phyloP scores from a whole-genome alignment of 306 rosid genomes.

The Citrullus amarus region DNA sequence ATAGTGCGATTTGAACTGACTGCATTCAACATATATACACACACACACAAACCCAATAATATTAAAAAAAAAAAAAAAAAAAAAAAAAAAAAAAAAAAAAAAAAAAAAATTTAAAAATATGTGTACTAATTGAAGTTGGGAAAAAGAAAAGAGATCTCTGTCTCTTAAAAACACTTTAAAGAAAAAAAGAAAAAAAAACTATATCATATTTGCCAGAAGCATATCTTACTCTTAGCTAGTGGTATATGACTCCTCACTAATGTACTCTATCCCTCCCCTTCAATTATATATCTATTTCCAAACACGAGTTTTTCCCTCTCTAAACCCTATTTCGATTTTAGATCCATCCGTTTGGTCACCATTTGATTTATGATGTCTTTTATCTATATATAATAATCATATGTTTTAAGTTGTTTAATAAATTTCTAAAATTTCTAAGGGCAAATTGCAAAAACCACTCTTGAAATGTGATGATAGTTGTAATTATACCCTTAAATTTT shows the following conservation, averaged over 20 bases:
- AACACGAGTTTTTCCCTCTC: neutral
- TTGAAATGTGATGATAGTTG: too few relatives aligned
- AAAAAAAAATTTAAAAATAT: neutral
- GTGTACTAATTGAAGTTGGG: neutral
- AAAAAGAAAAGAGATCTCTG: neutral
- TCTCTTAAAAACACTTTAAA: neutral
- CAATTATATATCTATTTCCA: neutral
- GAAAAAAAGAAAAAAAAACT: neutral
- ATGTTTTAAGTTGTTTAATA: too few relatives aligned
- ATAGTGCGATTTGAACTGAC: conserved; percentile 13
- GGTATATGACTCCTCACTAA: neutral
- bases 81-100: too few relatives aligned
- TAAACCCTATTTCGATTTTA: too few relatives aligned
- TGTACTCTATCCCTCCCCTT: neutral
- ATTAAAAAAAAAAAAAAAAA: too few relatives aligned
- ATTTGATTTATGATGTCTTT: too few relatives aligned
- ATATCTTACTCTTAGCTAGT: neutral
- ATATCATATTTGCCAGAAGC: neutral
- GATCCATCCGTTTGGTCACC: too few relatives aligned
- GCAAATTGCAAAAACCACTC: too few relatives aligned
- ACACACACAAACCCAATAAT: too few relatives aligned
- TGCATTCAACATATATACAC: neutral
- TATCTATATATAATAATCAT: too few relatives aligned
- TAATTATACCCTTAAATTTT: too few relatives aligned
- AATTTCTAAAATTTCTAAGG: too few relatives aligned